Evolutionary conservation across 768 basidiomycete genomes (phyloP).

Genomic region (Russula emetica): DNA sequence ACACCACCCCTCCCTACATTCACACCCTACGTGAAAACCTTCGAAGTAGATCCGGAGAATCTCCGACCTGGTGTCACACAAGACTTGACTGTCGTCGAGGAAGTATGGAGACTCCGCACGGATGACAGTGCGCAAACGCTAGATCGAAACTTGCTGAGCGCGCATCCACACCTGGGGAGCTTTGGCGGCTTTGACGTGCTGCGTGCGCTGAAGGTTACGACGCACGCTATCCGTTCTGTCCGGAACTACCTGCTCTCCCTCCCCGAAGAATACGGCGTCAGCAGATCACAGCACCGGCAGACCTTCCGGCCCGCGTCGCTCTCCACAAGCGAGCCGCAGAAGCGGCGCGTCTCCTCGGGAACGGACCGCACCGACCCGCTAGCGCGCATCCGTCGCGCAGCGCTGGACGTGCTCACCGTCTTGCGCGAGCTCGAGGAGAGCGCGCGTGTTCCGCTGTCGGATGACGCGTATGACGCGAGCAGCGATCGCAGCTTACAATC

Average conservation of each 20-base stretch:
- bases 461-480: constrained; percentile 79
- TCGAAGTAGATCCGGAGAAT: constrained; percentile 71
- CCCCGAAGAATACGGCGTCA: constrained; percentile 53
- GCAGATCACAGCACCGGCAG: constrained; percentile 32
- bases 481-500: constrained; percentile 53
- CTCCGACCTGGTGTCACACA: constrained; percentile 75
- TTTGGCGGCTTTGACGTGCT: constrained; percentile 54
- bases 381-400: constrained; percentile 65
- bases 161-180: constrained; percentile 6
- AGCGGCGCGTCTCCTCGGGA: constrained; percentile 36
- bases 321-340: constrained; percentile 35
- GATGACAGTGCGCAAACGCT: background rate
- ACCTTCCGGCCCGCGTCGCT: constrained; percentile 54
- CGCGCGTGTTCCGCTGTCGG: constrained; percentile 67
- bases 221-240: constrained; percentile 73
- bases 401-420: constrained; percentile 76
- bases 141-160: constrained; percentile 17
- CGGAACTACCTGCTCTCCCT: constrained; percentile 80
- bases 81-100: constrained; percentile 63
- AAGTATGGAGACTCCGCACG: constrained; percentile 53
- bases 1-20: constrained; percentile 42
- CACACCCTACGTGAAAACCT: constrained; percentile 56
- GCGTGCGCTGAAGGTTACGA: constrained; percentile 69
- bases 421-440: constrained; percentile 79
- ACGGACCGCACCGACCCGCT: constrained; percentile 53